Percentiles rank a stretch among this genome's conserved stretches.
phyloP scores from a whole-genome alignment of 345 rosid species.

The Hirschfeldia incana region DNA sequence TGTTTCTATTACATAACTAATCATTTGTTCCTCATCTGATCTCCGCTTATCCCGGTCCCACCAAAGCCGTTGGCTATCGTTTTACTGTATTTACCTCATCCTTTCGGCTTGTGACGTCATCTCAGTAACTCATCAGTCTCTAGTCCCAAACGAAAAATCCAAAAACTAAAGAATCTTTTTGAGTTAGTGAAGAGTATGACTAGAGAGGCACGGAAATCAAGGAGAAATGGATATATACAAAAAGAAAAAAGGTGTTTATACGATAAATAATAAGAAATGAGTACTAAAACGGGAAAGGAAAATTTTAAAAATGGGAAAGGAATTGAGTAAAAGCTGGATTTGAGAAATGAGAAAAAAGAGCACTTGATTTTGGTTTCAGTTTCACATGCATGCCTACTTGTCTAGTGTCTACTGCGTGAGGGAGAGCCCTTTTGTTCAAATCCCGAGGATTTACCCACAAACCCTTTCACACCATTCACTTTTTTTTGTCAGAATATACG shows the following conservation, averaged over 20 bases:
- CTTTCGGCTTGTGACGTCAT: conserved; percentile 37
- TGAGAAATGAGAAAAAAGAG: conserved; percentile 16
- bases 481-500: background rate
- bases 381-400: conserved; percentile 43
- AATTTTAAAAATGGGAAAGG: background rate
- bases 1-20: conserved; percentile 51
- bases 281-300: conserved; percentile 5
- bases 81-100: background rate
- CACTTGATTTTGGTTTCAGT: conserved; percentile 34
- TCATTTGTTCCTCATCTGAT: conserved; percentile 39
- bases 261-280: conserved; percentile 2
- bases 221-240: conserved; percentile 9
- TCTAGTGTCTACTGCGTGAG: conserved; percentile 34
- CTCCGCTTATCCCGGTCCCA: conserved; percentile 19
- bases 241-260: no score
- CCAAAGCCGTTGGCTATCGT: conserved; percentile 31
- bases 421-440: conserved; percentile 19
- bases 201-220: background rate
- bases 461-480: conserved; percentile 31
- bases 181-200: background rate
- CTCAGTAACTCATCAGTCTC: conserved; percentile 34
- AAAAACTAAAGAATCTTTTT: background rate
- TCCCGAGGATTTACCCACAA: conserved; percentile 27
- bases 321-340: background rate
- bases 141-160: conserved; percentile 17